These are phyloP conservation scores for Picea glauca DNA, from an alignment of 75 land plant species.

Conservation along the genomic window DNA sequence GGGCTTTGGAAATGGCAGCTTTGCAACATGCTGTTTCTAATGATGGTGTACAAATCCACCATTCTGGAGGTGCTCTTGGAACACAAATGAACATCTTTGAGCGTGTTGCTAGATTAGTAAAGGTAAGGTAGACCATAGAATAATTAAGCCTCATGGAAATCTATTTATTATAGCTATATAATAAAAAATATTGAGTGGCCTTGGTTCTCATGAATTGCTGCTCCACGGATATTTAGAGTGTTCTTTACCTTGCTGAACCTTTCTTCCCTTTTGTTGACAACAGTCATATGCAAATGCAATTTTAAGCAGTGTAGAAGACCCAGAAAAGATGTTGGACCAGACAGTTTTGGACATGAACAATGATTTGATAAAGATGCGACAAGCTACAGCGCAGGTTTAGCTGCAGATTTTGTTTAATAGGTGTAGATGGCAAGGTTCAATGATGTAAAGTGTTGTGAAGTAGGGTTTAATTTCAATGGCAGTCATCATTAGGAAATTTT, in stretches of 20 bases:
- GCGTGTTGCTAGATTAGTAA: slow-evolving; percentile 81
- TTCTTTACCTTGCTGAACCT: neutral
- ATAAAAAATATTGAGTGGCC: neutral
- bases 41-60: no score
- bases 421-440: neutral
- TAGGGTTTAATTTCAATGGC: neutral
- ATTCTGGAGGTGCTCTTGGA: slow-evolving; percentile 58
- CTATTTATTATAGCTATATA: neutral
- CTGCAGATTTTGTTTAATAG: neutral
- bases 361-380: slow-evolving; percentile 94
- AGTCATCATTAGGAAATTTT: neutral
- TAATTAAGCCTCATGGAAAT: neutral
- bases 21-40: no score
- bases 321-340: slow-evolving; percentile 98
- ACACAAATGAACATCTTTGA: slow-evolving; percentile 86
- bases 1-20: no score
- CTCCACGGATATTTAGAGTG: neutral
- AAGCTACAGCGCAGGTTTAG: slow-evolving; percentile 95
- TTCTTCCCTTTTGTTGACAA: slow-evolving; percentile 5
- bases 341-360: slow-evolving; percentile 98
- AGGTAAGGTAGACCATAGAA: slow-evolving; percentile 39
- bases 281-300: slow-evolving; percentile 99
- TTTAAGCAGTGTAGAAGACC: slow-evolving; percentile 91
- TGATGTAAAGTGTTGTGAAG: neutral
- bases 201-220: neutral